Base-by-base conservation (phyloP, 192 early-diverging fungal genomes). In the Cetraspora pellucida region DNA sequence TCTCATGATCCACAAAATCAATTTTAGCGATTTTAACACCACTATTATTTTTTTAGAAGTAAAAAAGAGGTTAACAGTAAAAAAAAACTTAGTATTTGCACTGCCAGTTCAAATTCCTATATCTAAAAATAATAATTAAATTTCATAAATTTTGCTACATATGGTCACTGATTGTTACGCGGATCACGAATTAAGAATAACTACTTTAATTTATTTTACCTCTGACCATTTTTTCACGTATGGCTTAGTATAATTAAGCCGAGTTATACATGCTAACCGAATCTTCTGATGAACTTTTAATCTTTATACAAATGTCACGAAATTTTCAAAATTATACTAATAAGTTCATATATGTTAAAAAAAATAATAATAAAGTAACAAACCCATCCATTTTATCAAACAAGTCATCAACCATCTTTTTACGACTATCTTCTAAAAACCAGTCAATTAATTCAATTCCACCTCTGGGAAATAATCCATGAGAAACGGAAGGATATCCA, bases 151-250 rank as follows among this genome's bases (percentile, higher is more conserved):
- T n/a, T n/a, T n/a, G n/a, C n/a, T n/a, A n/a, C n/a, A n/a, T n/a
- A n/a, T n/a, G n/a, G n/a, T n/a, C n/a, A n/a, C n/a, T n/a, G n/a
- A n/a, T n/a, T n/a, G n/a, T n/a, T n/a, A n/a, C n/a, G n/a, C n/a
- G n/a, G n/a, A n/a, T n/a, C n/a, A n/a, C n/a, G n/a, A n/a, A n/a
- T n/a, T n/a, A n/a, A n/a, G n/a, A n/a, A n/a, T n/a, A n/a, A n/a
- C n/a, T n/a, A n/a, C n/a, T n/a, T n/a, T n/a, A 37, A 37, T 37
- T 37, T 50, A 68, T 37, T 79, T 17, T 77, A 90, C 90, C 59
- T 95, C 89, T 19, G 92, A 93, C 95, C 95, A 97, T 31, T 82
- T 86, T 13, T 84, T 72, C 16, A 90, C 78, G 58, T 89, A 89
- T n/a, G 94, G 95, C 58, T 84, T 83, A 13, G 92, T 92, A 82